Conservation (phyloP, 306 rosid species). For the Corylus avellana region DNA sequence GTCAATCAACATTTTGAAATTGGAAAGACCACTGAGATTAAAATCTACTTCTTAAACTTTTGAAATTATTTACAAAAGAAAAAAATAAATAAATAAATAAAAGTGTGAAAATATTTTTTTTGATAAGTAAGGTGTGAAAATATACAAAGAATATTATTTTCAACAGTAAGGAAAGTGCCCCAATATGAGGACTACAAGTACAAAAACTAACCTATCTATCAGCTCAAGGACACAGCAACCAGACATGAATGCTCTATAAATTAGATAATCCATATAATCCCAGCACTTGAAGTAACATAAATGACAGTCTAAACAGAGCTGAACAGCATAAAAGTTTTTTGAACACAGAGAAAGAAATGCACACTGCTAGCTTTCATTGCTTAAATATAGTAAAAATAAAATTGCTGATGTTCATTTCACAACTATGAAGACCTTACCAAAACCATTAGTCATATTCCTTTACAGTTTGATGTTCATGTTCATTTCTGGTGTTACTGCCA, state of each 20-base stretch:
- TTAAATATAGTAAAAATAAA: neutral
- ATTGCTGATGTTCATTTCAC: neutral
- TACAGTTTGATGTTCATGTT: too few relatives aligned
- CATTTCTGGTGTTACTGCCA: too few relatives aligned
- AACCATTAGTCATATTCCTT: too few relatives aligned
- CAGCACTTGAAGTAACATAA: neutral
- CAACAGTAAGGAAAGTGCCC: neutral
- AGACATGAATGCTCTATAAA: neutral
- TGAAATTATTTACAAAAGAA: neutral
- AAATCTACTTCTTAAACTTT: neutral
- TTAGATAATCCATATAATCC: neutral
- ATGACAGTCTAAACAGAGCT: neutral
- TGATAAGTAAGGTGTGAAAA: too few relatives aligned
- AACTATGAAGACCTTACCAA: neutral
- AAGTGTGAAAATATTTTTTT: neutral
- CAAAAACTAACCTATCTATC: neutral
- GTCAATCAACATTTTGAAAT: neutral
- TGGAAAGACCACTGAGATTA: neutral
- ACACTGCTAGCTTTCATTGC: neutral
- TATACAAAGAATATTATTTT: conserved; percentile 5
- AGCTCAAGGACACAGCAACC: neutral
- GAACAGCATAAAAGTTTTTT: neutral
- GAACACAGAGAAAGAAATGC: neutral
- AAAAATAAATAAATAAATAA: neutral
- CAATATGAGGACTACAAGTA: neutral